phyloP scores from a whole-genome alignment of 768 basidiomycete species.

The Termitomyces heimii region DNA sequence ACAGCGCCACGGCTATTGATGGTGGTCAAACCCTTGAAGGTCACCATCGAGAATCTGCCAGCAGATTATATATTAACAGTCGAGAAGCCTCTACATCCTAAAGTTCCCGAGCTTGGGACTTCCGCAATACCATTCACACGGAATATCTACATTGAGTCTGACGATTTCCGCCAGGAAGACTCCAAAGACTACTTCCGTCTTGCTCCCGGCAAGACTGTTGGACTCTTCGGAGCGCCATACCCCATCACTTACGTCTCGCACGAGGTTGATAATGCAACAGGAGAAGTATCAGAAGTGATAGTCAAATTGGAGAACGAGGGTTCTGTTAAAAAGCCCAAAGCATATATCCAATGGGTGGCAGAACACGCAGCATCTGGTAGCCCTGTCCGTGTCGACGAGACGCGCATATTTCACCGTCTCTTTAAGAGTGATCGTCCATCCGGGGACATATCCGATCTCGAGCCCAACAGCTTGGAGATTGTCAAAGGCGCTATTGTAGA shows the following conservation, averaged over 20 bases:
- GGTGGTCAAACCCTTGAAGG: constrained; percentile 86
- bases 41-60: constrained; percentile 86
- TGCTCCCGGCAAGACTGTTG: constrained; percentile 96
- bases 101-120: constrained; percentile 81
- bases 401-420: constrained; percentile 85
- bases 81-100: constrained; percentile 92
- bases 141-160: constrained; percentile 85
- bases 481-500: constrained; percentile 82
- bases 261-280: constrained; percentile 66
- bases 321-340: constrained; percentile 72
- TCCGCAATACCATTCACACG: constrained; percentile 82
- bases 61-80: constrained; percentile 80
- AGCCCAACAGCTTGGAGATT: constrained; percentile 75
- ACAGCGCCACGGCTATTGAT: constrained; percentile 85
- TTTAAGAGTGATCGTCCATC: constrained; percentile 93
- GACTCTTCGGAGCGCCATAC: constrained; percentile 87
- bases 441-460: constrained; percentile 82
- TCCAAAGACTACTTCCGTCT: constrained; percentile 96
- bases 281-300: constrained; percentile 73
- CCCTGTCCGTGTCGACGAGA: constrained; percentile 84
- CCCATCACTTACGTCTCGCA: constrained; percentile 93
- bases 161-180: constrained; percentile 90
- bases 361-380: constrained; percentile 73
- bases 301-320: constrained; percentile 73
- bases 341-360: constrained; percentile 97